Base-by-base conservation (phyloP, 371 early-diverging fungal genomes). In the Mortierella sp. region DNA sequence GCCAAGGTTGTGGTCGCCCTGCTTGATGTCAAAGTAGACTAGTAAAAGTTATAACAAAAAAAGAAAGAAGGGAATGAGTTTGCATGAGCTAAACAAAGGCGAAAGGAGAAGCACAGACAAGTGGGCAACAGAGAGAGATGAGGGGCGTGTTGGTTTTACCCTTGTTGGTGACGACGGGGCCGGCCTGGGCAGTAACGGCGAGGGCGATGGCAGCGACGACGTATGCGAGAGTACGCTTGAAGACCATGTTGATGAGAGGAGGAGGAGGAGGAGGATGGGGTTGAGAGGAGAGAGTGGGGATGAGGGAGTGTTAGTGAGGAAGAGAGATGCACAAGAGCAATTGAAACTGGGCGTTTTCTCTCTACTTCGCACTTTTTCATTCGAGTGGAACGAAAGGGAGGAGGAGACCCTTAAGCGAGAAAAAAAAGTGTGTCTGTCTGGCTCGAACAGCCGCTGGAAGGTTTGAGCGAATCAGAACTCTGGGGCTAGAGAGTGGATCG, bases 1-100 rank as follows among this genome's bases (percentile, higher is more conserved):
- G 44, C 98, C 97, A n/a, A 96, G 89, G 4, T 87, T 69, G 78
- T 93, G 87, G 85, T 91, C 95, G 61, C 93, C 97, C 84, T 95
- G 94, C 86, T 93, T 89, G 71, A 98, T 94, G 86, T 97, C 97
- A 88, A 98, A 96, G 88, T 89, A 96, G 63, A 98, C 97, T 90
- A 52, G 34, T 63, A 14, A 50, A 6, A 50, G 41, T 43, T 45
- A 65, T 1, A 41, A 34, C 26, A 55, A 39, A 39, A 24, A 34
- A 43, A 31, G 44, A 45, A 34, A 7, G 14, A 31, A 16, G 24
- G 34, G 53, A 16, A 24, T 8, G 7, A 44, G 14, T 2, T 41
- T 39, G 47, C 5, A 50, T 64, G 39, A 53, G 39, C 11, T 64
- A 44, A 6, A 16, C 26, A 31, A 41, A 13, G 7, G 10, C 50